Evolutionary conservation across 768 basidiomycete genomes (phyloP).

Genomic region (Amyloporia xantha): DNA sequence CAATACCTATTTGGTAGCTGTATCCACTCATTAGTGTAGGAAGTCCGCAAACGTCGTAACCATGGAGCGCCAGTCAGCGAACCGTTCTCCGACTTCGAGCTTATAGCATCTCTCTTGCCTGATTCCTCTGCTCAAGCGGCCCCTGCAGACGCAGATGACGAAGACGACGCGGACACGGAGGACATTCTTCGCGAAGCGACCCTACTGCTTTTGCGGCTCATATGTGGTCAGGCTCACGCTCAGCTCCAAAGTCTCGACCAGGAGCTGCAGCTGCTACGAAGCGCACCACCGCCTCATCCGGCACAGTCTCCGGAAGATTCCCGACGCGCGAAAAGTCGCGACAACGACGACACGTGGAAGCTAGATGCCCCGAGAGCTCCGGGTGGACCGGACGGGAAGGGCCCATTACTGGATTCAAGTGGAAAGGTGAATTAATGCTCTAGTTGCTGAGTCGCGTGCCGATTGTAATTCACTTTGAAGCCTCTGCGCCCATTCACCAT

Average conservation of each 20-base stretch:
- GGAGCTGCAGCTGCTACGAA: constrained; percentile 63
- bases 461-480: too few species aligned
- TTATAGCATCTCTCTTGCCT: constrained; percentile 59
- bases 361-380: constrained; percentile 46
- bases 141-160: constrained; percentile 26
- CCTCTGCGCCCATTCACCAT: constrained; percentile 92
- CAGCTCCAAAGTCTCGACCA: constrained; percentile 64
- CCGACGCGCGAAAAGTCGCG: constrained; percentile 31
- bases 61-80: constrained; percentile 28
- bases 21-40: constrained; percentile 26
- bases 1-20: neutral
- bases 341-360: constrained; percentile 61
- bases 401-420: constrained; percentile 62
- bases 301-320: constrained; percentile 28
- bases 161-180: constrained; percentile 53
- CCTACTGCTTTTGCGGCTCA: constrained; percentile 65
- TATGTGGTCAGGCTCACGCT: constrained; percentile 60
- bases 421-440: constrained; percentile 67
- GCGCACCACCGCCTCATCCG: constrained; percentile 42
- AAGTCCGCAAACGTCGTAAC: constrained; percentile 47
- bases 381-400: constrained; percentile 38
- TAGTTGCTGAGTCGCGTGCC: neutral
- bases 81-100: constrained; percentile 47
- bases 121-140: constrained; percentile 1
- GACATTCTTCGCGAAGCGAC: constrained; percentile 61